These are phyloP conservation scores for Diaporthe destruens DNA, from an alignment of 2,329 filamentous ascomycete genomes.

Conservation along the genomic window DNA sequence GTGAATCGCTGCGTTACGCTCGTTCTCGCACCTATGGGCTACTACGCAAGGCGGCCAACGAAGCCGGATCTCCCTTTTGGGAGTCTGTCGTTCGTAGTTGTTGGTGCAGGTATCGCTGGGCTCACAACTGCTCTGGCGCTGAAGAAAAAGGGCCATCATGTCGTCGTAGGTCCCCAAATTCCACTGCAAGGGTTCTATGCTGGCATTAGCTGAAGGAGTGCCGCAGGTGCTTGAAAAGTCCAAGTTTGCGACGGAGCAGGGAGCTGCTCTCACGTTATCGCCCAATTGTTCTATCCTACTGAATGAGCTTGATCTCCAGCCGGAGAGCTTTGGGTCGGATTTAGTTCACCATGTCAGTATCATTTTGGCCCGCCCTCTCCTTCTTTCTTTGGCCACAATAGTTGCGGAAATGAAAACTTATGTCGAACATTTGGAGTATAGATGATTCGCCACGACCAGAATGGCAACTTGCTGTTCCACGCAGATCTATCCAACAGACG, in stretches of 20 bases:
- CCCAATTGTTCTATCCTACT: slow-evolving; percentile 20
- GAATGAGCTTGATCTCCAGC: slow-evolving; percentile 1
- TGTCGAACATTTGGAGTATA: neutral
- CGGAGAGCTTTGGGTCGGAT: slow-evolving; percentile 9
- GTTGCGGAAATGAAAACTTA: neutral
- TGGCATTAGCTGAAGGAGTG: neutral
- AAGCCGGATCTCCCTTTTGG: slow-evolving; percentile 18
- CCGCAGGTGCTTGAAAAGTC: slow-evolving; percentile 27
- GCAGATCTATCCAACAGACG: slow-evolving; percentile 16
- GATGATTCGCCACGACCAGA: slow-evolving; percentile 5
- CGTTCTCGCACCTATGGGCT: slow-evolving; percentile 1
- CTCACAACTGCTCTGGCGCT: slow-evolving; percentile 14
- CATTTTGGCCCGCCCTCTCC: neutral
- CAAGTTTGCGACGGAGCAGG: slow-evolving; percentile 21
- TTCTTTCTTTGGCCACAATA: neutral
- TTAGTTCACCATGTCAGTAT: slow-evolving; percentile 15
- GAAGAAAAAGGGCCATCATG: slow-evolving; percentile 22
- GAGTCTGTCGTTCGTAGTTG: slow-evolving; percentile 10
- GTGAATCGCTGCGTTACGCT: neutral
- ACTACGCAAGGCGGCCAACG: slow-evolving; percentile 16
- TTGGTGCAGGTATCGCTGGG: slow-evolving; percentile 20
- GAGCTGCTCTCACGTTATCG: slow-evolving; percentile 4
- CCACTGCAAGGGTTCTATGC: neutral
- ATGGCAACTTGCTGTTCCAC: slow-evolving; percentile 6
- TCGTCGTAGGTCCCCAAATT: neutral